Base-by-base conservation (phyloP, 2,329 filamentous ascomycete genomes). In the Clarireedia sp. region DNA sequence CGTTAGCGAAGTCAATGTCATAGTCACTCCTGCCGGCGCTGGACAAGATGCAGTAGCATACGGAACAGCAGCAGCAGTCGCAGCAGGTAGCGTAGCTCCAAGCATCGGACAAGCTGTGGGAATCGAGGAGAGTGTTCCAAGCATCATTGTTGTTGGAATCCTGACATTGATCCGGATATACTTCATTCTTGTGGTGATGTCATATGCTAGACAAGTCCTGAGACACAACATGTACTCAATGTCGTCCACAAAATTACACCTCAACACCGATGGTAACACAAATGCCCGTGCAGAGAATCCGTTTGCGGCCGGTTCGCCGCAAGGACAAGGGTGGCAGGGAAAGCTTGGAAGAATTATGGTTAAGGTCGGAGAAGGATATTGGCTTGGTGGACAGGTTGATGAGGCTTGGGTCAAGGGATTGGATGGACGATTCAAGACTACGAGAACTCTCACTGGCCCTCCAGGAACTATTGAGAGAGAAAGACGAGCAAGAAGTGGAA, bases 151-250 rank as follows among this genome's bases (percentile, higher is more conserved):
- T 53, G 88, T 96, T 58, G 78, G 80, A 33, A 71, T 79, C 2
- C 79, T 96, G 60, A 95, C 87, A 72, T 75, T 86, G 12, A 75
- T 95, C 41, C 80, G 91, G 29, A 70, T 90, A 29, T 96, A 96
- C 74, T 91, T 95, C 64, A 82, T 87, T 62, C 75, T 96, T 38
- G 79, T 96, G 53, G 83, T 95, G 69, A 83, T 95, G 72, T 83
- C 89, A 6, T 94, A 88, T 69, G 89, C 91, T 3, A 82, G 89
- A 60, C 81, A 85, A 67, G 85, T 89, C 14, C 73, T 96, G 49
- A 80, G 87, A 57, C 83, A 85, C 62, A 82, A 89, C 68, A 77
- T 86, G 49, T 78, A 81, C 60, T 70, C 74, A 16, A 74, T 74
- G n/a, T 64, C 62, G 12, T 61, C 64, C 6, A 45, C 57, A 23